phyloP scores from a whole-genome alignment of 2,329 filamentous ascomycete species.

The Thielaviopsis punctulata region DNA sequence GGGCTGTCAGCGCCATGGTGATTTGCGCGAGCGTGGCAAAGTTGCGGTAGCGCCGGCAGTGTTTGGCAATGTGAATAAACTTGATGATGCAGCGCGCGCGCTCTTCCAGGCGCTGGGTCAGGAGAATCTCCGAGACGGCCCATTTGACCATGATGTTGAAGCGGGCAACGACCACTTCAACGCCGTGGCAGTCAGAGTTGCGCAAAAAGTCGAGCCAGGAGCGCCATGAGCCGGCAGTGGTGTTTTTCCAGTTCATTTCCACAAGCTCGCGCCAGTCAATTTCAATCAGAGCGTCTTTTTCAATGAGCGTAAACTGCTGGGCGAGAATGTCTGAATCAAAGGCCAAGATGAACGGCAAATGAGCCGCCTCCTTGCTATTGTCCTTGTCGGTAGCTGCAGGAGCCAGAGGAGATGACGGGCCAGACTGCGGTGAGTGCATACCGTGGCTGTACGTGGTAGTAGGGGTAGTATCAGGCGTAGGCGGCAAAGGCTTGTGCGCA shows the following conservation, averaged over 20 bases:
- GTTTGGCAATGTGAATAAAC: slow-evolving; percentile 62
- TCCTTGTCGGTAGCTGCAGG: neutral
- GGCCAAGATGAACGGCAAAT: slow-evolving; percentile 65
- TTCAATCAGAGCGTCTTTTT: slow-evolving; percentile 72
- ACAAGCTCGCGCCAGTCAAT: slow-evolving; percentile 81
- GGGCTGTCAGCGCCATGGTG: slow-evolving; percentile 57
- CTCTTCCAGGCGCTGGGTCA: slow-evolving; percentile 56
- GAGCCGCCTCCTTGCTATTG: slow-evolving; percentile 23
- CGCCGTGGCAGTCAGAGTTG: slow-evolving; percentile 52
- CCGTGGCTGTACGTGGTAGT: slow-evolving; percentile 22
- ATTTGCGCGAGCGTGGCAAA: slow-evolving; percentile 74
- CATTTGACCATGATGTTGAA: slow-evolving; percentile 85
- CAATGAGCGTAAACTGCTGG: slow-evolving; percentile 70
- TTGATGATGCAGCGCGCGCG: slow-evolving; percentile 63
- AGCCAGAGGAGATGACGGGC: neutral
- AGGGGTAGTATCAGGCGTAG: slow-evolving; percentile 33
- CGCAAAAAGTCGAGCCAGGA: slow-evolving; percentile 74
- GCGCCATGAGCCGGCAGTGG: slow-evolving; percentile 42
- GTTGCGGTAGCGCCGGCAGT: slow-evolving; percentile 61
- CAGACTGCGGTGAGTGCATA: neutral
- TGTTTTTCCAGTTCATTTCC: slow-evolving; percentile 66
- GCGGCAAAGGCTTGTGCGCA: slow-evolving; percentile 29
- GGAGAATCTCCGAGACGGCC: slow-evolving; percentile 62
- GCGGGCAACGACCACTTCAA: slow-evolving; percentile 69
- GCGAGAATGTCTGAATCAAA: slow-evolving; percentile 66